phyloP scores from a whole-genome alignment of 2,329 filamentous ascomycete genomes.

The Rhynchosporium agropyri region DNA sequence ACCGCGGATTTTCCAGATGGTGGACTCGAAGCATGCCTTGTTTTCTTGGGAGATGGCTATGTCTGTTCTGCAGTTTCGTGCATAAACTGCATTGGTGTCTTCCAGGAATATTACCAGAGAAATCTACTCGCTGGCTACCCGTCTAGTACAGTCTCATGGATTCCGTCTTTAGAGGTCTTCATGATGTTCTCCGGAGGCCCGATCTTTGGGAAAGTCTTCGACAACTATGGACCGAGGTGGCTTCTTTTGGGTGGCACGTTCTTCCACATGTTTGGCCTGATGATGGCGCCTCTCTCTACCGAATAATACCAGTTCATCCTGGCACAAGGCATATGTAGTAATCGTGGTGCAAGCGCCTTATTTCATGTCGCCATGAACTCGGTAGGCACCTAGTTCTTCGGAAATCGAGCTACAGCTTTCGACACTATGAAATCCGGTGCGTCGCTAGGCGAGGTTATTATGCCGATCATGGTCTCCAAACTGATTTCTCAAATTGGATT shows the following conservation, averaged over 20 bases:
- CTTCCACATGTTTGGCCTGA: constrained; percentile 61
- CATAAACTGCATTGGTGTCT: constrained; percentile 55
- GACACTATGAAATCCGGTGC: constrained; percentile 54
- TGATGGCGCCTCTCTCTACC: constrained; percentile 62
- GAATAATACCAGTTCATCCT: constrained; percentile 58
- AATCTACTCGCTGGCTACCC: constrained; percentile 52
- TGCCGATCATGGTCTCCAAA: constrained; percentile 62
- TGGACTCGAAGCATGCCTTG: constrained; percentile 57
- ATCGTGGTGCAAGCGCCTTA: constrained; percentile 50
- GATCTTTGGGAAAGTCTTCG: constrained; percentile 64
- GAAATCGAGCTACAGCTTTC: constrained; percentile 50
- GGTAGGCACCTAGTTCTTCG: constrained; percentile 53
- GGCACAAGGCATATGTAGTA: constrained; percentile 50
- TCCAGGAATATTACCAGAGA: constrained; percentile 60
- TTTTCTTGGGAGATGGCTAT: constrained; percentile 52
- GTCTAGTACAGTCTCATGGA: constrained; percentile 62
- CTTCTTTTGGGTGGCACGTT: constrained; percentile 56
- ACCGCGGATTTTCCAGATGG: constrained; percentile 62
- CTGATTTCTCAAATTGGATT: constrained; percentile 57
- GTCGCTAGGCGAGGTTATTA: constrained; percentile 57
- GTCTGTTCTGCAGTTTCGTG: constrained; percentile 54
- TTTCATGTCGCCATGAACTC: constrained; percentile 49
- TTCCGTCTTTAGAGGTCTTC: constrained; percentile 58
- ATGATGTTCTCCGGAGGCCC: constrained; percentile 59
- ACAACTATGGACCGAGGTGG: constrained; percentile 60